A percentile compares a stretch with the other conserved stretches of the same genome.
Conservation (phyloP, 306 rosid genomes). For the Vigna radiata region DNA sequence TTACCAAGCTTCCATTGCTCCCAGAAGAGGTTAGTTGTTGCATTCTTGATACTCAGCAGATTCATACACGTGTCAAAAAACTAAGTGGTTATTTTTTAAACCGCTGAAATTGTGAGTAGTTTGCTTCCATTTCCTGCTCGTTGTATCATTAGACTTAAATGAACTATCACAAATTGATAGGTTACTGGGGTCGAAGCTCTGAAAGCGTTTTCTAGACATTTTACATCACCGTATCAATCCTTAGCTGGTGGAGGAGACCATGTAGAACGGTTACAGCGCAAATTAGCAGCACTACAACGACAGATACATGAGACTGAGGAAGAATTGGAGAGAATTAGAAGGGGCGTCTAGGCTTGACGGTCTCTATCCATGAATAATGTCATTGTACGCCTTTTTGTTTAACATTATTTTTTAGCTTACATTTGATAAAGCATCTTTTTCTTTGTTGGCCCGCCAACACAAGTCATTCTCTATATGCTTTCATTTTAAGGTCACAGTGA, state of each 20-base stretch:
- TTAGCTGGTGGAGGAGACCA: constrained; percentile 48
- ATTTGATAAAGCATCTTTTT: constrained; percentile 40
- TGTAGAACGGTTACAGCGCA: constrained; percentile 71
- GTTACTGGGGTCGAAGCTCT: constrained; percentile 93
- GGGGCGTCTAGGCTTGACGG: constrained; percentile 58
- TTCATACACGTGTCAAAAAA: constrained; percentile 9
- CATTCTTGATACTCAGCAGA: constrained; percentile 17
- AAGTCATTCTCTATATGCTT: constrained; percentile 38
- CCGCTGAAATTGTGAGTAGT: not conserved
- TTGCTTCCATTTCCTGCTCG: constrained; percentile 8
- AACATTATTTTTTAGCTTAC: constrained; percentile 45
- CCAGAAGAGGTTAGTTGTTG: constrained; percentile 82
- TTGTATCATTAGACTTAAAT: constrained; percentile 30
- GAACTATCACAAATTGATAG: constrained; percentile 51
- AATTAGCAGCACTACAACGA: constrained; percentile 56
- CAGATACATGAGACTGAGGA: constrained; percentile 76
- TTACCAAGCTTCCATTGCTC: constrained; percentile 92
- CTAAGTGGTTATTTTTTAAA: not conserved
- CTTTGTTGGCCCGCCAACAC: constrained; percentile 40
- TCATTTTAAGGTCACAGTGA: not conserved
- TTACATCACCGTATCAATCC: constrained; percentile 69
- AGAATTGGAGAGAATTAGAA: constrained; percentile 67
- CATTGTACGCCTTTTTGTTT: constrained; percentile 36
- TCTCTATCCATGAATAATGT: constrained; percentile 31
- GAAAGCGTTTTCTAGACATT: constrained; percentile 71